Evolutionary conservation across 805 yeast species (phyloP).

Genomic region (Saccharomycodes ludwigii): DNA sequence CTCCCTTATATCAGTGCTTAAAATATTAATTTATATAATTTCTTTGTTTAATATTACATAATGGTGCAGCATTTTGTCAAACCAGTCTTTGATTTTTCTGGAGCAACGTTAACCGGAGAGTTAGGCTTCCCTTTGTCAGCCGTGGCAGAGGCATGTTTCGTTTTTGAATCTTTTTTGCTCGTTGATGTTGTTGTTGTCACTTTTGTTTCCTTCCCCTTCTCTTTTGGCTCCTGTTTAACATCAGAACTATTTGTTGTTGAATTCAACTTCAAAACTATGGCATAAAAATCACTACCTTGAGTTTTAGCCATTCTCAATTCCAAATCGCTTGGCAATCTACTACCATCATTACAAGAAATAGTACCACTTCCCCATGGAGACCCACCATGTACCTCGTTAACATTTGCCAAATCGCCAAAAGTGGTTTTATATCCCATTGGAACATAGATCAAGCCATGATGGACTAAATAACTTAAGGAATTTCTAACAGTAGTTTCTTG

Average conservation of each 20-base stretch:
- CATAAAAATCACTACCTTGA: constrained; percentile 60
- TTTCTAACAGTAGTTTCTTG: constrained; percentile 60
- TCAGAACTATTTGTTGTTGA: neutral
- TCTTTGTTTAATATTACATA: too few relatives aligned
- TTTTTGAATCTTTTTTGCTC: too few relatives aligned
- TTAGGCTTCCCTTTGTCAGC: too few relatives aligned
- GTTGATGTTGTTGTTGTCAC: too few relatives aligned
- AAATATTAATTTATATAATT: too few relatives aligned
- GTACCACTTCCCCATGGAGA: constrained; percentile 86
- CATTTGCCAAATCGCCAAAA: constrained; percentile 41
- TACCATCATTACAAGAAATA: constrained; percentile 63
- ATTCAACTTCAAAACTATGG: constrained; percentile 26
- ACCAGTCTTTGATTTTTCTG: too few relatives aligned
- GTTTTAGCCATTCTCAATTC: constrained; percentile 51
- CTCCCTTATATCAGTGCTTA: too few relatives aligned
- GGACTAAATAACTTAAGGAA: constrained; percentile 46
- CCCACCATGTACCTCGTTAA: constrained; percentile 67
- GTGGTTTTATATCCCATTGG: constrained; percentile 63
- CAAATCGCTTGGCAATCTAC: constrained; percentile 50
- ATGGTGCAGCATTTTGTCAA: too few relatives aligned
- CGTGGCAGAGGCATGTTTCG: too few relatives aligned
- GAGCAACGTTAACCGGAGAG: too few relatives aligned
- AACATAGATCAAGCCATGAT: constrained; percentile 67
- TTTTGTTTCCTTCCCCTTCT: too few relatives aligned
- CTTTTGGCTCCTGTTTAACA: too few relatives aligned